phyloP scores from a whole-genome alignment of 2,329 filamentous ascomycete species.

The Aspergillus piperis region DNA sequence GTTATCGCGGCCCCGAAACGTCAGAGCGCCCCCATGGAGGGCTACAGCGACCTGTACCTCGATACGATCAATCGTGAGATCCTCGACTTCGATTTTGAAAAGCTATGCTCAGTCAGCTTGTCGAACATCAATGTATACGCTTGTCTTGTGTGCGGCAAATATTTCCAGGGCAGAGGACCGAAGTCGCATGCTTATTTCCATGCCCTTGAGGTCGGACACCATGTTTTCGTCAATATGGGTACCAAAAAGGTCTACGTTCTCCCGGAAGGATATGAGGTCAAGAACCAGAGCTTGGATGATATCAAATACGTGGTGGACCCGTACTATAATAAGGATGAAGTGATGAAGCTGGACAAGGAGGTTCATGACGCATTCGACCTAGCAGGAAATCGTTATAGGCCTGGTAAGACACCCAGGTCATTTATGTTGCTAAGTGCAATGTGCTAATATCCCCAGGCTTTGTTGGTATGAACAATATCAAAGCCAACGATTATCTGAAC shows the following conservation, averaged over 20 bases:
- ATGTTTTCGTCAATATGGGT: slow-evolving; percentile 98
- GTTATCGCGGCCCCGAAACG: slow-evolving; percentile 51
- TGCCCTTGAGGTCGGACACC: slow-evolving; percentile 89
- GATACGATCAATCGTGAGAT: slow-evolving; percentile 93
- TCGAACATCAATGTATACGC: slow-evolving; percentile 99
- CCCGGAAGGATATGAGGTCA: slow-evolving; percentile 95
- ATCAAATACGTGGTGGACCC: slow-evolving; percentile 98
- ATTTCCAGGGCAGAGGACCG: slow-evolving; percentile 89
- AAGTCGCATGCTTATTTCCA: slow-evolving; percentile 98
- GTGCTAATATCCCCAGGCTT: slow-evolving; percentile 57
- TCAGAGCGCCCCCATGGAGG: slow-evolving; percentile 77
- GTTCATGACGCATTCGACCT: slow-evolving; percentile 69
- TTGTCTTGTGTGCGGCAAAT: slow-evolving; percentile 95
- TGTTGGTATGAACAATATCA: slow-evolving; percentile 99
- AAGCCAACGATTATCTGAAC: slow-evolving; percentile 98
- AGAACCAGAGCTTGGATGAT: slow-evolving; percentile 90
- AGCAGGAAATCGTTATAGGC: slow-evolving; percentile 79
- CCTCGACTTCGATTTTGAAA: slow-evolving; percentile 98
- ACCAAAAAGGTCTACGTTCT: slow-evolving; percentile 55
- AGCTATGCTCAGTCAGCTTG: slow-evolving; percentile 91
- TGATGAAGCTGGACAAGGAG: slow-evolving; percentile 72
- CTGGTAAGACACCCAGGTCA: slow-evolving; percentile 50
- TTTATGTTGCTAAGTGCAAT: not conserved
- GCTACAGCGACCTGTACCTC: slow-evolving; percentile 94
- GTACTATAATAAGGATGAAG: slow-evolving; percentile 76